These are phyloP conservation scores for Colletotrichum lindemuthianum DNA, from an alignment of 2,329 filamentous ascomycete species.

Conservation along the genomic window DNA sequence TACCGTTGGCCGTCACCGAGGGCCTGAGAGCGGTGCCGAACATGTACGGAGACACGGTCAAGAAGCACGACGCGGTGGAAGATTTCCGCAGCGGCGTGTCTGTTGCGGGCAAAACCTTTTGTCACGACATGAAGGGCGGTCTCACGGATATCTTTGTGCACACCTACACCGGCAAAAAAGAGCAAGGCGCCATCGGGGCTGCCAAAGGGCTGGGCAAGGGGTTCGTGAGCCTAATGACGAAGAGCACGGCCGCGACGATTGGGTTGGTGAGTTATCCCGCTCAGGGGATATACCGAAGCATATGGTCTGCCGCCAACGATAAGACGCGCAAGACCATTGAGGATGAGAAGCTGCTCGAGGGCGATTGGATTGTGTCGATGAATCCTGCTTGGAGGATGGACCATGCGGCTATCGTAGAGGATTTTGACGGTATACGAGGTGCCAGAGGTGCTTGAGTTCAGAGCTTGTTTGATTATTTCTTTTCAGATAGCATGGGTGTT, in stretches of 20 bases:
- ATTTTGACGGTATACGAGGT: slow-evolving; percentile 33
- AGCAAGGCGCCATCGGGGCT: slow-evolving; percentile 28
- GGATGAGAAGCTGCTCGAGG: slow-evolving; percentile 30
- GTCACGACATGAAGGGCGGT: slow-evolving; percentile 31
- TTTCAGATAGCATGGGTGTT: slow-evolving; percentile 16
- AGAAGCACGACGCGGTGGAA: slow-evolving; percentile 26
- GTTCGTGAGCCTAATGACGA: slow-evolving; percentile 31
- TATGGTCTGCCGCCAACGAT: slow-evolving; percentile 23
- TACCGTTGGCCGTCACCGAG: slow-evolving; percentile 36
- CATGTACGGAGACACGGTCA: slow-evolving; percentile 35
- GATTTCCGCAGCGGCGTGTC: slow-evolving; percentile 35
- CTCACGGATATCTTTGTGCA: slow-evolving; percentile 34
- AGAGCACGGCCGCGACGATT: slow-evolving; percentile 33
- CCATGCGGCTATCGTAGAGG: slow-evolving; percentile 31
- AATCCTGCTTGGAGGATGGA: slow-evolving; percentile 30
- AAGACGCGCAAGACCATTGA: slow-evolving; percentile 26
- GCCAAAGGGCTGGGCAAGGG: slow-evolving; percentile 36
- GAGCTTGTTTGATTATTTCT: background rate
- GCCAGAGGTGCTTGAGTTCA: background rate
- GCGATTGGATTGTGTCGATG: slow-evolving; percentile 35
- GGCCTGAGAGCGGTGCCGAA: slow-evolving; percentile 36
- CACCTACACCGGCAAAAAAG: slow-evolving; percentile 35
- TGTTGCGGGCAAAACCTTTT: slow-evolving; percentile 34
- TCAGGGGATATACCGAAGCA: slow-evolving; percentile 33
- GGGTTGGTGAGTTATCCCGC: slow-evolving; percentile 36